phyloP scores from a whole-genome alignment of 139 green algal species.

The Nannochloris sp. region DNA sequence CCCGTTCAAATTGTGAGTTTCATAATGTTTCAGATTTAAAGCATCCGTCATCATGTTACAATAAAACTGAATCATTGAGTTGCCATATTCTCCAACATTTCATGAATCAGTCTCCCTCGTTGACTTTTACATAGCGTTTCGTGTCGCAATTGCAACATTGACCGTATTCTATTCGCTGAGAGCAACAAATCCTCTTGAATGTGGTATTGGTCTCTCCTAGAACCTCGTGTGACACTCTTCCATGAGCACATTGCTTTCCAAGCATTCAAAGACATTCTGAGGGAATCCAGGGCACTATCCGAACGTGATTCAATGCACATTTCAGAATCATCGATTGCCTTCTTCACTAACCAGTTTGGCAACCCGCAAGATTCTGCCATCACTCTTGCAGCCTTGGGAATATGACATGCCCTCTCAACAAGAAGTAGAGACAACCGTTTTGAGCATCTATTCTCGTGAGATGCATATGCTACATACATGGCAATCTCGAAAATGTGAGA shows the following conservation, averaged over 20 bases:
- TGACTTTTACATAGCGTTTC: too few relatives aligned
- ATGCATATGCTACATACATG: conserved; percentile 31
- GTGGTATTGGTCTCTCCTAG: neutral
- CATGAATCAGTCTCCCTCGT: too few relatives aligned
- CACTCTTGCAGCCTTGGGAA: conserved; percentile 20
- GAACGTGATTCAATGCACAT: neutral
- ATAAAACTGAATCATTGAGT: too few relatives aligned
- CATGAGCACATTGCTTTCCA: conserved; percentile 1
- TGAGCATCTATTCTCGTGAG: conserved; percentile 7
- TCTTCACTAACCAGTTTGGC: conserved; percentile 16
- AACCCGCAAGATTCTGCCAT: conserved; percentile 15
- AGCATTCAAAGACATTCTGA: neutral
- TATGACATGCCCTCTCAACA: conserved; percentile 15
- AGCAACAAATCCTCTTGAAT: neutral
- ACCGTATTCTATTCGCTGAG: too few relatives aligned
- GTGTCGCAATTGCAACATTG: too few relatives aligned
- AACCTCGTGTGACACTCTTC: neutral
- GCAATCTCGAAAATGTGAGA: conserved; percentile 33
- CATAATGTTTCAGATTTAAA: too few relatives aligned
- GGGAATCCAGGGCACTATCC: neutral
- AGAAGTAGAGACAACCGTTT: conserved; percentile 11
- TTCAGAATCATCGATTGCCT: neutral
- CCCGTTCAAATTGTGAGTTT: too few relatives aligned
- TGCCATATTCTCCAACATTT: too few relatives aligned
- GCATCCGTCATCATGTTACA: too few relatives aligned